Conservation (phyloP, 345 rosid genomes). For the thale cress (Arabidopsis thaliana) region TAIR10.1 NC_003074.8:15896501-15897000, state of each 20-base stretch:
- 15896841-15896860: not conserved
- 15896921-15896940: constrained; percentile 9
- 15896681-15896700: not conserved
- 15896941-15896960: constrained; percentile 5
- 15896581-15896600: constrained; percentile 21
- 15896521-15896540: constrained; percentile 10
- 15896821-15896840: constrained; percentile 25
- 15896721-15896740: constrained; percentile 1
- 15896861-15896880: constrained; percentile 15
- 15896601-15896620: constrained; percentile 1
- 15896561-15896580: not conserved
- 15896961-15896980: not conserved
- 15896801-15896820: not conserved
- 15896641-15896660: not conserved
- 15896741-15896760: not conserved
- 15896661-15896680: not conserved
- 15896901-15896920: constrained; percentile 4
- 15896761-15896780: constrained; percentile 5
- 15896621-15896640: not conserved
- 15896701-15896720: constrained; percentile 32
- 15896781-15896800: not conserved
- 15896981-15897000: not conserved
- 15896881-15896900: constrained; percentile 20
- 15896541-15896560: not conserved
- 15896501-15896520: constrained; percentile 20